A percentile compares a stretch with the other conserved stretches of the same genome.
These are phyloP conservation scores for Globisporangium iwayamae DNA, from an alignment of 352 stramenopile genomes.

Conservation along the genomic window DNA sequence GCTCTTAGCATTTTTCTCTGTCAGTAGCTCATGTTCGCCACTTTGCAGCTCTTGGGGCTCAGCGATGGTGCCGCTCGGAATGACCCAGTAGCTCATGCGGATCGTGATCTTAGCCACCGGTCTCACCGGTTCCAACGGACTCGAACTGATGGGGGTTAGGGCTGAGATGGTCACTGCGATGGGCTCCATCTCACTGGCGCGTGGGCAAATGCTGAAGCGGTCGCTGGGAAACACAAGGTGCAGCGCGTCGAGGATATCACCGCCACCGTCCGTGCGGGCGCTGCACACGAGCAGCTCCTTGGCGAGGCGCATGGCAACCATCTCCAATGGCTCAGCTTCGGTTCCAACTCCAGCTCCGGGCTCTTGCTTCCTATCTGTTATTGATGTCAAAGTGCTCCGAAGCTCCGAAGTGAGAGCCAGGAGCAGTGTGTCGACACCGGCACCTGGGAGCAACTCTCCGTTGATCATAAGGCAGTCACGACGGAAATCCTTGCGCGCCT, in stretches of 20 bases:
- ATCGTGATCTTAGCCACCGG: slow-evolving; percentile 31
- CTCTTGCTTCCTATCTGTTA: background rate
- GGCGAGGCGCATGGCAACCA: slow-evolving; percentile 54
- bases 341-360: background rate
- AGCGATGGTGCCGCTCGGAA: slow-evolving; percentile 16
- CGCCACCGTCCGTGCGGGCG: slow-evolving; percentile 56
- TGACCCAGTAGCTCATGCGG: slow-evolving; percentile 39
- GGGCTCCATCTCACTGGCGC: slow-evolving; percentile 33
- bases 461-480: slow-evolving; percentile 63
- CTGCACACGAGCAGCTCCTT: slow-evolving; percentile 55
- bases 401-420: slow-evolving; percentile 20
- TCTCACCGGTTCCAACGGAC: background rate
- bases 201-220: slow-evolving; percentile 52
- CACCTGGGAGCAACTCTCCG: slow-evolving; percentile 27
- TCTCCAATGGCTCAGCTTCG: slow-evolving; percentile 19
- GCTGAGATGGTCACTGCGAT: slow-evolving; percentile 35
- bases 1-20: background rate
- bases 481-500: slow-evolving; percentile 66
- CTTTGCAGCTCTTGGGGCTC: slow-evolving; percentile 4
- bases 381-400: background rate
- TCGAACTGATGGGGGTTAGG: background rate
- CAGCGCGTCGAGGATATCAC: slow-evolving; percentile 65
- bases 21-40: background rate
- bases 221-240: slow-evolving; percentile 45
- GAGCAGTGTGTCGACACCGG: slow-evolving; percentile 32